These are phyloP conservation scores for Amoebophrya sp. DNA, from an alignment of 169 alveolate genomes.

Conservation along the genomic window DNA sequence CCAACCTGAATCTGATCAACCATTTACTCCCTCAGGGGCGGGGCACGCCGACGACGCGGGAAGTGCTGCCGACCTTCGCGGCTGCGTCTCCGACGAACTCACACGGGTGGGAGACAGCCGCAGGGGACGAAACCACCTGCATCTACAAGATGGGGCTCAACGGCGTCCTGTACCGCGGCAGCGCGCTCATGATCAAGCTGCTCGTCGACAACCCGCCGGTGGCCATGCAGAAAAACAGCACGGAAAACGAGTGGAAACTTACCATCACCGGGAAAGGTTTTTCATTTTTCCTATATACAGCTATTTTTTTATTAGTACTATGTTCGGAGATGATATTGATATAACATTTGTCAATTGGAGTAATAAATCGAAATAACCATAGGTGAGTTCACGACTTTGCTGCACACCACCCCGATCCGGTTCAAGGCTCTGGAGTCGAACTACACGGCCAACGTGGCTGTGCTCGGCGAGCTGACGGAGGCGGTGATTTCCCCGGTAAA, in stretches of 20 bases:
- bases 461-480: slow-evolving; percentile 9
- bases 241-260: background rate
- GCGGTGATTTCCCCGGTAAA: slow-evolving; percentile 1
- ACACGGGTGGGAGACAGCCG: background rate
- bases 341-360: too few species aligned
- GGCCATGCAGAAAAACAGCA: background rate
- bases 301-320: too few species aligned
- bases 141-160: background rate
- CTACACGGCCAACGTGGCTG: slow-evolving; percentile 16
- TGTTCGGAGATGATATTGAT: too few species aligned
- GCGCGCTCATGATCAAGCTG: background rate
- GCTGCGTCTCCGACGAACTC: background rate
- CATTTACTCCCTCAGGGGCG: background rate
- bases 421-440: slow-evolving; percentile 6
- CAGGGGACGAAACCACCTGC: background rate
- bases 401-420: background rate
- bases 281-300: too few species aligned
- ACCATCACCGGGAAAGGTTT: background rate
- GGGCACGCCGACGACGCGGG: background rate
- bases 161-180: slow-evolving; percentile 7
- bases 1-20: background rate
- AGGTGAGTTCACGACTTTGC: background rate
- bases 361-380: too few species aligned
- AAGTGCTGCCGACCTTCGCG: background rate
- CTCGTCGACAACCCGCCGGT: slow-evolving; percentile 3